These are phyloP conservation scores for Colletotrichum sp. DNA, from an alignment of 2,329 filamentous ascomycete species.

Conservation along the genomic window DNA sequence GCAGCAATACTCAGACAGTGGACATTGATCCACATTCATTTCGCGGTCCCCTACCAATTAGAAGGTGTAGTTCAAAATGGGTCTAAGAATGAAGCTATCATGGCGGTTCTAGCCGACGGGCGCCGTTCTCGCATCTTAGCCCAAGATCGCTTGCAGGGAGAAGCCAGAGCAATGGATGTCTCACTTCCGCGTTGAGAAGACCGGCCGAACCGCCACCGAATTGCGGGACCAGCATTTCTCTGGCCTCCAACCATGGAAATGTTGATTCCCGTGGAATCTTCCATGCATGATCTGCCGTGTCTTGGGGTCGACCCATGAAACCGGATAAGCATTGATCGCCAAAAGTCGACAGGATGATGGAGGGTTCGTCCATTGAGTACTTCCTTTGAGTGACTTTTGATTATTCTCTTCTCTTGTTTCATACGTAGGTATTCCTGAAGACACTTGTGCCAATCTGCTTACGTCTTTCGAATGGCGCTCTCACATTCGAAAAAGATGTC, in stretches of 20 bases:
- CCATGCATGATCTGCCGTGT: not conserved
- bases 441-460: not conserved
- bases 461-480: not conserved
- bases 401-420: not conserved
- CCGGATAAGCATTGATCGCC: not conserved
- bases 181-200: not conserved
- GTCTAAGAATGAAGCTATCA: not conserved
- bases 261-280: not conserved
- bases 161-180: not conserved
- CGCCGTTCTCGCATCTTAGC: not conserved
- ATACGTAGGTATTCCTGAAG: not conserved
- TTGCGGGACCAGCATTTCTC: not conserved
- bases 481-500: not conserved
- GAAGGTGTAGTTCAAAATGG: not conserved
- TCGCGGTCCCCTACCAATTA: not conserved
- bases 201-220: not conserved
- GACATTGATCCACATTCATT: not conserved
- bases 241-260: not conserved
- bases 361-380: not conserved
- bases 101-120: not conserved
- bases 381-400: not conserved
- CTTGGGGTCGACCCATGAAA: not conserved
- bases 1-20: not conserved
- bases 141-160: not conserved
- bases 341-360: not conserved